These are phyloP conservation scores for Ceratobasidium sp. DNA, from an alignment of 1,284 basidiomycete genomes.

Conservation along the genomic window DNA sequence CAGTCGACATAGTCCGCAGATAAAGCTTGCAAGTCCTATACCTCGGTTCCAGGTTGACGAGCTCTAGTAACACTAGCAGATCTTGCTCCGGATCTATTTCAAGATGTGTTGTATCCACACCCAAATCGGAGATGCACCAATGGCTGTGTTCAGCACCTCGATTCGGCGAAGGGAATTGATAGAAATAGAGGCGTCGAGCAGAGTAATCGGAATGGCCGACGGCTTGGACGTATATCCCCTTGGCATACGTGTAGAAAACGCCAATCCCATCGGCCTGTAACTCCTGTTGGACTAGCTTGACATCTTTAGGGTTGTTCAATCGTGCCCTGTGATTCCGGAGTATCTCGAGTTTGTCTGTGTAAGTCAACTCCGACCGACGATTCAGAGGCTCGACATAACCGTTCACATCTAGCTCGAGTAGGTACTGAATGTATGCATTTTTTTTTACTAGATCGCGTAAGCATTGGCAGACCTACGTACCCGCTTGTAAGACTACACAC, in stretches of 20 bases:
- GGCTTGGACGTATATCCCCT: background rate
- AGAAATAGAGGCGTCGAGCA: background rate
- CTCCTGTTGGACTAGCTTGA: background rate
- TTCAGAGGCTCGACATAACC: constrained; percentile 6
- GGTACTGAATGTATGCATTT: constrained; percentile 6
- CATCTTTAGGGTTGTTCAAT: background rate
- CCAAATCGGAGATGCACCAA: constrained; percentile 3
- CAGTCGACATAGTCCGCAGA: constrained; percentile 22
- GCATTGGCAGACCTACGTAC: constrained; percentile 8
- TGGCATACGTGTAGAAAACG: background rate
- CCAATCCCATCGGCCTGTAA: background rate
- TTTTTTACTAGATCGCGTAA: background rate
- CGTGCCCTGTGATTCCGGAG: background rate
- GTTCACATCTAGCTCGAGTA: constrained; percentile 17
- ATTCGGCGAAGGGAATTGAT: constrained; percentile 26
- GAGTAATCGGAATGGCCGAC: too few species aligned
- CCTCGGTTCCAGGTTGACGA: background rate
- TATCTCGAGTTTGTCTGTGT: constrained; percentile 4
- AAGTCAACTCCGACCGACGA: constrained; percentile 10
- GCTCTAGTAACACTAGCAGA: constrained; percentile 5
- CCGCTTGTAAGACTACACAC: background rate
- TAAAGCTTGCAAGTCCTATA: constrained; percentile 1
- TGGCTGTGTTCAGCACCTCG: background rate
- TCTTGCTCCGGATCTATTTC: constrained; percentile 35
- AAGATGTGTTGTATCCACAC: background rate